A percentile compares a stretch with the other conserved stretches of the same genome.
phyloP scores from a whole-genome alignment of 2,329 filamentous ascomycete species.

The Ophiostoma sp. region DNA sequence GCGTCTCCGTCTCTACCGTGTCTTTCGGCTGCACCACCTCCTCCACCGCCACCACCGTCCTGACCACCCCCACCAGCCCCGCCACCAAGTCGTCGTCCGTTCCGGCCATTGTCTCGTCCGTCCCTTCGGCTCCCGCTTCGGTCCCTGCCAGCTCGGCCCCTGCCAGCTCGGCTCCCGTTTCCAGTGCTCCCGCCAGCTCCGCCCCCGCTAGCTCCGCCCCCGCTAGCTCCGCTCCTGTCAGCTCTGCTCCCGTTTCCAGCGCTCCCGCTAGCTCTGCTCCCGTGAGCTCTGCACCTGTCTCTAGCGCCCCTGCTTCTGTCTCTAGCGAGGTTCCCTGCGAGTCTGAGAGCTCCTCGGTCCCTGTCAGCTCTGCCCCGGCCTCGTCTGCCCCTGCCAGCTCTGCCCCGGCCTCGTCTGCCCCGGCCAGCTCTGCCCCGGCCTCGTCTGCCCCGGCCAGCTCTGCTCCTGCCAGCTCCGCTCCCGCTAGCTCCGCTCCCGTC shows the following conservation, averaged over 20 bases:
- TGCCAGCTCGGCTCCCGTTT: not conserved
- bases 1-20: constrained; percentile 68
- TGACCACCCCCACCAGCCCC: not conserved
- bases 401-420: not conserved
- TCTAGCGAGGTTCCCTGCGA: not conserved
- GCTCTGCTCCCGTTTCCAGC: not conserved
- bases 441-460: not conserved
- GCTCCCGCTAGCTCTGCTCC: not conserved
- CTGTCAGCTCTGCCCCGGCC: not conserved
- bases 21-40: constrained; percentile 61
- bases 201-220: not conserved
- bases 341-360: not conserved
- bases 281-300: not conserved
- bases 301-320: not conserved
- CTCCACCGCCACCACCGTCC: constrained; percentile 13
- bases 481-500: not conserved
- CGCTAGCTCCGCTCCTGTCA: not conserved
- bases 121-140: not conserved
- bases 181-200: not conserved
- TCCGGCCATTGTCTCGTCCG: not conserved
- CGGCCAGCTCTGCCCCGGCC: not conserved
- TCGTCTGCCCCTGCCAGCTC: not conserved
- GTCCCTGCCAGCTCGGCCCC: not conserved
- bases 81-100: not conserved
- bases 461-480: not conserved